Conservation (phyloP, 2,329 filamentous ascomycete genomes). For the Fusarium pininemorale region DNA sequence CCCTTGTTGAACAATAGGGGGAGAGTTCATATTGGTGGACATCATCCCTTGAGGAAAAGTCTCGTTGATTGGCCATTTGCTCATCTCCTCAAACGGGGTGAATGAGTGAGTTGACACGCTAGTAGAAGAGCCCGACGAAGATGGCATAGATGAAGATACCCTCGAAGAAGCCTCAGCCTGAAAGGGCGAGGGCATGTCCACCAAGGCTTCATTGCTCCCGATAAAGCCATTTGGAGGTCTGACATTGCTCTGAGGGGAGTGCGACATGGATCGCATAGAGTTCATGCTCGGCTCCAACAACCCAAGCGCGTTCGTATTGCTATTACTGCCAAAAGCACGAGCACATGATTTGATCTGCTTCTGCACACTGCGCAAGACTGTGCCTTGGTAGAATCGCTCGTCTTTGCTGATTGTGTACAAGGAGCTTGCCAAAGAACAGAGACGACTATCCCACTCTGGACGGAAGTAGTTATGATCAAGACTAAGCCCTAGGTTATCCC, state of each 20-base stretch:
- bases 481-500: slow-evolving; percentile 26
- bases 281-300: slow-evolving; percentile 27
- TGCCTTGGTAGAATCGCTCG: slow-evolving; percentile 42
- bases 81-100: slow-evolving; percentile 37
- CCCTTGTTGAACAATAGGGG: slow-evolving; percentile 31
- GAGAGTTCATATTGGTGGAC: slow-evolving; percentile 27
- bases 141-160: slow-evolving; percentile 37
- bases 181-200: slow-evolving; percentile 20
- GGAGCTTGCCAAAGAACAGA: slow-evolving; percentile 38
- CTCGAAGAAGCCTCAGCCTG: slow-evolving; percentile 26
- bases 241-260: slow-evolving; percentile 32
- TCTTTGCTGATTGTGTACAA: slow-evolving; percentile 43
- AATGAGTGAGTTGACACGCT: slow-evolving; percentile 33
- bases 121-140: slow-evolving; percentile 38
- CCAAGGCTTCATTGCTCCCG: slow-evolving; percentile 1
- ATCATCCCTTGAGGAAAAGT: slow-evolving; percentile 38
- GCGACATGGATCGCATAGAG: slow-evolving; percentile 31
- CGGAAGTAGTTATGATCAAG: slow-evolving; percentile 34
- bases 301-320: slow-evolving; percentile 30
- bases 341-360: slow-evolving; percentile 45
- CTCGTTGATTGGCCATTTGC: slow-evolving; percentile 40
- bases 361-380: slow-evolving; percentile 35
- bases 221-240: slow-evolving; percentile 10
- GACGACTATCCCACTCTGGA: slow-evolving; percentile 35
- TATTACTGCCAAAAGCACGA: slow-evolving; percentile 30